Percentiles rank a stretch among this genome's conserved stretches.
These are phyloP conservation scores for Podospora fimiseda DNA, from an alignment of 495 filamentous ascomycete species.

Conservation along the genomic window DNA sequence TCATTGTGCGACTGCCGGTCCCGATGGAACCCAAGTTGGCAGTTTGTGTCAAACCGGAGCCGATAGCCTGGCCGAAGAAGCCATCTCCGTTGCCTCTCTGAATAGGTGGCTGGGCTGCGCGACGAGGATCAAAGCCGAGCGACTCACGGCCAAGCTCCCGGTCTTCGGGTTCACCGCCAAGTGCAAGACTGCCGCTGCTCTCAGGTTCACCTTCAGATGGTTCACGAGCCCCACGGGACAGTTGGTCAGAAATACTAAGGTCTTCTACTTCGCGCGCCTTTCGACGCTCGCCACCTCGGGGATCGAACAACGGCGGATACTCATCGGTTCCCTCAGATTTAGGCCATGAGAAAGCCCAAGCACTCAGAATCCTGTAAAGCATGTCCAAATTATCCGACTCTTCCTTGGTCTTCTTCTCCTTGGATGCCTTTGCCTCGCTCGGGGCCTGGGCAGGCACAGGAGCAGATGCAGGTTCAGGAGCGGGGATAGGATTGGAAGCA, in stretches of 20 bases:
- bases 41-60: slow-evolving; percentile 45
- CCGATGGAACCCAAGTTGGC: slow-evolving; percentile 46
- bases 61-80: slow-evolving; percentile 48
- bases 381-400: slow-evolving; percentile 11
- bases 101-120: slow-evolving; percentile 66
- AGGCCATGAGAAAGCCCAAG: slow-evolving; percentile 24
- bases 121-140: slow-evolving; percentile 45
- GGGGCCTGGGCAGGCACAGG: background rate
- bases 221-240: slow-evolving; percentile 30
- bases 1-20: slow-evolving; percentile 57
- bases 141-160: slow-evolving; percentile 47
- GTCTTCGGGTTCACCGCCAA: slow-evolving; percentile 88
- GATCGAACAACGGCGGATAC: slow-evolving; percentile 75
- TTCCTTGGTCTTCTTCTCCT: slow-evolving; percentile 2
- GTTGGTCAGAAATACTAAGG: slow-evolving; percentile 52
- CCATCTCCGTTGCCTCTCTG: slow-evolving; percentile 53
- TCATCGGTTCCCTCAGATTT: slow-evolving; percentile 23
- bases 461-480: slow-evolving; percentile 3
- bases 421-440: background rate
- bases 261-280: slow-evolving; percentile 66
- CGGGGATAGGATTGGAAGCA: slow-evolving; percentile 13
- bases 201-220: slow-evolving; percentile 53
- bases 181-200: slow-evolving; percentile 73
- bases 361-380: slow-evolving; percentile 17
- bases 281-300: slow-evolving; percentile 68